Conservation (phyloP, 169 alveolate species). For the Perkinsus olseni region DNA sequence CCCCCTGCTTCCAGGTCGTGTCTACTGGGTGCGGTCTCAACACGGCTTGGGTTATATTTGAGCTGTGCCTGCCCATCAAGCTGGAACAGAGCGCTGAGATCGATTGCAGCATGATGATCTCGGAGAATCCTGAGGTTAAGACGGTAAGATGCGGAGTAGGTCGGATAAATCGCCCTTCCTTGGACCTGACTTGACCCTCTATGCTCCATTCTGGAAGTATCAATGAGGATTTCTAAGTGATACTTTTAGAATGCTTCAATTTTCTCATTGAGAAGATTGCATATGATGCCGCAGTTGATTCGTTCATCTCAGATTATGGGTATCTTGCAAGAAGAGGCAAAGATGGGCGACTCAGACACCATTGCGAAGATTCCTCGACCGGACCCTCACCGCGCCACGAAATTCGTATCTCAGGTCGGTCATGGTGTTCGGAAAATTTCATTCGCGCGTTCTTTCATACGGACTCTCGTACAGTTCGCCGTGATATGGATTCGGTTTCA, state of each 20-base stretch:
- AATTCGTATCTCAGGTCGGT: background rate
- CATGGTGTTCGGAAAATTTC: no score
- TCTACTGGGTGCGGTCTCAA: background rate
- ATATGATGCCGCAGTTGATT: background rate
- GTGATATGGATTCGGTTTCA: no score
- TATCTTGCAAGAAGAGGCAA: background rate
- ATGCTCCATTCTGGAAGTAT: no score
- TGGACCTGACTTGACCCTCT: no score
- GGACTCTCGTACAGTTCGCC: no score
- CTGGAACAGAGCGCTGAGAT: background rate
- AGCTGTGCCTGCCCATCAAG: background rate
- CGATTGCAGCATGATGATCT: background rate
- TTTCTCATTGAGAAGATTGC: no score
- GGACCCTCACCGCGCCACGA: background rate
- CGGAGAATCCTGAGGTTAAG: constrained; percentile 1
- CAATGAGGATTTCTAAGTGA: no score
- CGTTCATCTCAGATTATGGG: background rate
- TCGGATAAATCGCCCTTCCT: background rate
- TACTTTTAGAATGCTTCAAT: no score
- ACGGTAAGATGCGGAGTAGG: background rate
- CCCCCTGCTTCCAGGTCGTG: background rate
- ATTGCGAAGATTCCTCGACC: background rate
- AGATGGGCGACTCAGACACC: background rate
- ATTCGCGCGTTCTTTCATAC: no score
- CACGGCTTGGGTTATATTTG: background rate